phyloP scores from a whole-genome alignment of 164 flowering plant species.

The Vitis cinerea region DNA sequence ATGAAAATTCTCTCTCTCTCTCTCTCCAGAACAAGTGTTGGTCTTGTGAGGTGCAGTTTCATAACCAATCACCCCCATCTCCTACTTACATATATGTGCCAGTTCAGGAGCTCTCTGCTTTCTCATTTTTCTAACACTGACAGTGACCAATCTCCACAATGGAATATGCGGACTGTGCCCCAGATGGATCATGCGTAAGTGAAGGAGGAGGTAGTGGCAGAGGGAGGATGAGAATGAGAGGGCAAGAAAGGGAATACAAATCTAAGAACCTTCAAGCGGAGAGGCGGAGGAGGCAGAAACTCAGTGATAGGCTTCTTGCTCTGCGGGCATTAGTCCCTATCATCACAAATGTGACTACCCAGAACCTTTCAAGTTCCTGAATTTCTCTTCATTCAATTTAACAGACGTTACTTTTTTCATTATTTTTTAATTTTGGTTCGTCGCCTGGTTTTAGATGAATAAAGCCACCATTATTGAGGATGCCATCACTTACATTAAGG shows the following conservation, averaged over 20 bases:
- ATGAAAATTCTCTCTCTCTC: constrained; percentile 4
- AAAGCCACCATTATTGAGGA: constrained; percentile 66
- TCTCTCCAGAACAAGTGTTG: background rate
- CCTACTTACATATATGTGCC: background rate
- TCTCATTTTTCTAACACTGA: background rate
- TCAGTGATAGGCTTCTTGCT: constrained; percentile 47
- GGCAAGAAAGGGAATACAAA: constrained; percentile 34
- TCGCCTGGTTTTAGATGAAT: constrained; percentile 50
- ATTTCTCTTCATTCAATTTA: background rate
- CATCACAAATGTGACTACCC: constrained; percentile 65
- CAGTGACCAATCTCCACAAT: constrained; percentile 1
- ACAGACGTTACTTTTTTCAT: background rate
- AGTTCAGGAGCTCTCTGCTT: background rate
- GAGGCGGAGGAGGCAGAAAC: constrained; percentile 63
- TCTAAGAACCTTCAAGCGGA: constrained; percentile 80
- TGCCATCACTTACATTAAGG: constrained; percentile 57
- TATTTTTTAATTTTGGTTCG: background rate
- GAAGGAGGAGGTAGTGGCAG: background rate
- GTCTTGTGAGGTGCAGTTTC: constrained; percentile 8
- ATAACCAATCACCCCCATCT: background rate
- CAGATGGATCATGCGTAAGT: constrained; percentile 4
- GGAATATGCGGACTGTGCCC: constrained; percentile 11
- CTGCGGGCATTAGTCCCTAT: constrained; percentile 76
- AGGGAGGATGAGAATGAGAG: constrained; percentile 7
- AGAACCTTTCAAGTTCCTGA: background rate